Percentiles rank a stretch among this genome's conserved stretches.
phyloP scores from a whole-genome alignment of 140 eudicot species.

The Cichorium intybus region DNA sequence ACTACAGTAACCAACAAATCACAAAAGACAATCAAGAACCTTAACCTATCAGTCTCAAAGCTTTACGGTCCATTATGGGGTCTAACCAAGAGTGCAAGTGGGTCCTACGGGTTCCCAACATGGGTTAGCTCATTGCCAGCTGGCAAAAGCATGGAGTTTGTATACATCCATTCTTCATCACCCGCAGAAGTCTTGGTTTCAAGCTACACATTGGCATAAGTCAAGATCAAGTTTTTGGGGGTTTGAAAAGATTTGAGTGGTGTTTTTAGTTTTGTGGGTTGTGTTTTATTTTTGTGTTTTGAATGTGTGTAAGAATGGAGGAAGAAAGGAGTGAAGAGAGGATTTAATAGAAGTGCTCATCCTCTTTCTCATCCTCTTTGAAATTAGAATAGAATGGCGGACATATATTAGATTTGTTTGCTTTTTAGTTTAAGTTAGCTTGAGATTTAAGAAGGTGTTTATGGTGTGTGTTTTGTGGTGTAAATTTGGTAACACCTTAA shows the following conservation, averaged over 20 bases:
- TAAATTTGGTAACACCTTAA: slow-evolving; percentile 24
- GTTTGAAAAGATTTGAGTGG: neutral
- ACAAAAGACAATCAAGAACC: slow-evolving; percentile 53
- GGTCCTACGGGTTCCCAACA: slow-evolving; percentile 65
- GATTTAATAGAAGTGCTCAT: slow-evolving; percentile 63
- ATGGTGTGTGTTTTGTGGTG: slow-evolving; percentile 29
- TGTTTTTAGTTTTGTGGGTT: slow-evolving; percentile 23
- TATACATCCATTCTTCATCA: slow-evolving; percentile 66
- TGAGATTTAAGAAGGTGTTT: slow-evolving; percentile 29
- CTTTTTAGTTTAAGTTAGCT: slow-evolving; percentile 12
- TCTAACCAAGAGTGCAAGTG: slow-evolving; percentile 49
- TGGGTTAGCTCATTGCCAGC: slow-evolving; percentile 73
- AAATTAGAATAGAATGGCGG: slow-evolving; percentile 18
- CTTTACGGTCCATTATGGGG: slow-evolving; percentile 98
- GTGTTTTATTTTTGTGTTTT: slow-evolving; percentile 4
- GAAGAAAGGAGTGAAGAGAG: slow-evolving; percentile 93
- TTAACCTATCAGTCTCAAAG: slow-evolving; percentile 66
- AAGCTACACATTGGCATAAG: slow-evolving; percentile 58
- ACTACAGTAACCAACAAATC: slow-evolving; percentile 73
- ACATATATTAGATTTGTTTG: slow-evolving; percentile 27
- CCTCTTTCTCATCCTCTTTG: slow-evolving; percentile 78
- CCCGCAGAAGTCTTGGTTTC: slow-evolving; percentile 61
- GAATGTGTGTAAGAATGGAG: slow-evolving; percentile 40
- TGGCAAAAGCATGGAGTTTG: slow-evolving; percentile 77
- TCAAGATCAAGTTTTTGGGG: neutral